Evolutionary conservation across 2,329 filamentous ascomycete species (phyloP).

Genomic region (Talaromyces albobiverticillius): DNA sequence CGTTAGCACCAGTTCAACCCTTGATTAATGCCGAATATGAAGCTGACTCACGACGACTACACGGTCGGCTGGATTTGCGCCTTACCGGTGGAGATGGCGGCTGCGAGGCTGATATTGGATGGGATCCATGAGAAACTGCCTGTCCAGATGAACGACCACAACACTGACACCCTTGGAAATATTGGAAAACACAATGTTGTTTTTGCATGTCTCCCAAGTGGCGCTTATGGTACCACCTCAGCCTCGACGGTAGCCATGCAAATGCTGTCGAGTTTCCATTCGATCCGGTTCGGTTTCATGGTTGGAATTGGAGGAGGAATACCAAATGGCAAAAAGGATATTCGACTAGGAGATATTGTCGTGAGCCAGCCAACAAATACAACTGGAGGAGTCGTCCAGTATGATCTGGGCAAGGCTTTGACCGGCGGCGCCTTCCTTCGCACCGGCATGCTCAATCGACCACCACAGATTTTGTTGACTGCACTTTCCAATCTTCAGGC

Average conservation of each 20-base stretch:
- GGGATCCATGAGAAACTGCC: background rate
- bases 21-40: too few species aligned
- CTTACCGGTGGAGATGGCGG: background rate
- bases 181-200: conserved; percentile 21
- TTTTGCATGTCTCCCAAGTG: conserved; percentile 14
- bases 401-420: background rate
- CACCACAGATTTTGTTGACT: conserved; percentile 15
- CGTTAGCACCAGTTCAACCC: too few species aligned
- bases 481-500: conserved; percentile 5
- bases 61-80: conserved; percentile 1
- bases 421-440: conserved; percentile 11
- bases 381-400: conserved; percentile 17
- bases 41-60: conserved; percentile 4
- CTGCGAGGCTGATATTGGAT: background rate
- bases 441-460: conserved; percentile 15
- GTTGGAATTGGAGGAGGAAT: conserved; percentile 24
- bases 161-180: conserved; percentile 20
- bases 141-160: conserved; percentile 4
- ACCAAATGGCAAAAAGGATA: conserved; percentile 13
- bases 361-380: conserved; percentile 16
- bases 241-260: conserved; percentile 16
- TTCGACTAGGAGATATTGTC: conserved; percentile 13
- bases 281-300: conserved; percentile 19
- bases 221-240: conserved; percentile 7
- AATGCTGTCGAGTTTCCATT: conserved; percentile 19